Evolutionary conservation across 176 grass and related monocot genomes (phyloP).

Genomic region (Pontederia paniculata): DNA sequence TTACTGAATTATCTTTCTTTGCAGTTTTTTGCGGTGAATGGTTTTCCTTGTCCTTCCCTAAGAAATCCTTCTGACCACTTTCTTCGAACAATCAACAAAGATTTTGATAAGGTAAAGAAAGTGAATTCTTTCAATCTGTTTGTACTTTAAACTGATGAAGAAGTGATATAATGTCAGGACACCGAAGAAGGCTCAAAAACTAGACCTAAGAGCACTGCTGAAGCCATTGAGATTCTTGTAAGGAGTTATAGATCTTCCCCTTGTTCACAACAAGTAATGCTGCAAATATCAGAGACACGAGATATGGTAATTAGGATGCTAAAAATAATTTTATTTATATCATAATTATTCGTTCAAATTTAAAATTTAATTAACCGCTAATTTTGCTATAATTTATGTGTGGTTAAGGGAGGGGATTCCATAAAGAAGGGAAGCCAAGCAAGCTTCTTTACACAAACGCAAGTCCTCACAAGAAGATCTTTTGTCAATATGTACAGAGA

Average conservation of each 20-base stretch:
- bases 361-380: neutral
- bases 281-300: constrained; percentile 41
- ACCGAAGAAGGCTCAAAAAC: constrained; percentile 25
- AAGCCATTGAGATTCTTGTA: constrained; percentile 45
- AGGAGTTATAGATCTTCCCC: constrained; percentile 49
- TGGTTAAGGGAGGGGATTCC: constrained; percentile 35
- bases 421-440: constrained; percentile 47
- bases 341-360: neutral
- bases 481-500: constrained; percentile 97
- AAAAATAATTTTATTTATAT: neutral
- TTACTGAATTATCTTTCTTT: neutral
- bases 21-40: constrained; percentile 60
- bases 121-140: neutral
- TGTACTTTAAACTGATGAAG: neutral
- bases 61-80: constrained; percentile 89
- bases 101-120: constrained; percentile 56
- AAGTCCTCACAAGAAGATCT: constrained; percentile 64
- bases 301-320: constrained; percentile 20
- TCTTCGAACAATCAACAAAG: constrained; percentile 75
- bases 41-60: constrained; percentile 59
- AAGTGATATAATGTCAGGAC: constrained; percentile 12
- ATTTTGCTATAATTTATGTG: neutral
- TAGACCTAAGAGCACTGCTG: constrained; percentile 20
- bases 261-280: constrained; percentile 34
- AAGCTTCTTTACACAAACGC: constrained; percentile 51